Evolutionary conservation across 306 rosid species (phyloP), one percentile per base, ranked within the genome.

Genomic region (Oemleria cerasiformis): DNA sequence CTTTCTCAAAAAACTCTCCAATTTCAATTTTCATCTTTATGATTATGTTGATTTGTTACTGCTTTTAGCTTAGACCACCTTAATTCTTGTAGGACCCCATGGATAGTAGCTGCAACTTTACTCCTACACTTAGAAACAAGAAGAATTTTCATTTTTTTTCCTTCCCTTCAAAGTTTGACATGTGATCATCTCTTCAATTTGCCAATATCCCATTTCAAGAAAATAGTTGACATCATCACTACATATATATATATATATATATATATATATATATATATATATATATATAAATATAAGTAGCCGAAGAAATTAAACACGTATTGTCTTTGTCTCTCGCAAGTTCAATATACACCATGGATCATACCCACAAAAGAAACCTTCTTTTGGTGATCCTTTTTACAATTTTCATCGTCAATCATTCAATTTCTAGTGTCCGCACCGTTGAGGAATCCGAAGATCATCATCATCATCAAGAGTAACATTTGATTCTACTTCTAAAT

Each of bases 161-260:
- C 98, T 89, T 90, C 47, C 90, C 96, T 88, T 90, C 74, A 84
- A 93, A 90, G 98, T 74, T 67, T 80, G 72, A 72, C 62, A 75
- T 80, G 64, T 71, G 81, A 72, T 80, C 62, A 70, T 81, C 58
- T 56, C 88, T 75, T 82, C 64, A 73, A 76, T 78, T 30, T 30
- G 71, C 80, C 57, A 73, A 77, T 78, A 76, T 2, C 36, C 36
- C 36, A 30, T 30, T 30, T 30, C 36, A 30, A 30, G 36, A 30
- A 30, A 30, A 30, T 30, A 30, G 19, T 51, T 36, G 73, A 57
- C 63, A 58, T 60, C 41, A 15, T 34, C 63, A 58, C 68, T 63
- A 23, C 73, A 73, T 86, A 10, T 5, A 83, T 77, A 86, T n/a
- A 51, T 30, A 73, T 86, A 10, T 2, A 83, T 77, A 86, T n/a